These are phyloP conservation scores for Plantago ovata DNA, from an alignment of 257 asterid genomes.

Conservation along the genomic window DNA sequence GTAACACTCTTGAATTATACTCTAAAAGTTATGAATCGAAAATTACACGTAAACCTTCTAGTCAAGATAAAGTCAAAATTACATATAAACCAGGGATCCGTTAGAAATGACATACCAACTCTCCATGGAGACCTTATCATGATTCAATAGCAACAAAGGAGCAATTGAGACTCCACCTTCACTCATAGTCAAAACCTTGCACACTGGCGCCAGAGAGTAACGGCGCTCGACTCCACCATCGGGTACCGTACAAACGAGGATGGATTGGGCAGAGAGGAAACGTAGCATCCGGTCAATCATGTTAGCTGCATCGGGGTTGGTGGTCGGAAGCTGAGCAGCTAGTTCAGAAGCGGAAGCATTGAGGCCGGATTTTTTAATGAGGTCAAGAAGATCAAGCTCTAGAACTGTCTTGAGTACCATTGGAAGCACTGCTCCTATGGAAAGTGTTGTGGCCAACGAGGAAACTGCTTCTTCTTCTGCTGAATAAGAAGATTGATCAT, in stretches of 20 bases:
- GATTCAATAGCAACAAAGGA: slow-evolving; percentile 16
- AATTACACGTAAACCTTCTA: not conserved
- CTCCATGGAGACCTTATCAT: slow-evolving; percentile 28
- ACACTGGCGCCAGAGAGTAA: slow-evolving; percentile 31
- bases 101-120: slow-evolving; percentile 21
- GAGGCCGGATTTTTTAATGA: slow-evolving; percentile 26
- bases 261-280: slow-evolving; percentile 30
- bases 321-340: slow-evolving; percentile 26
- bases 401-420: slow-evolving; percentile 27
- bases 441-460: slow-evolving; percentile 19
- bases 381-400: slow-evolving; percentile 38
- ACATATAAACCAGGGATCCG: no score
- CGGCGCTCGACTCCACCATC: slow-evolving; percentile 19
- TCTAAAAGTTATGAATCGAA: no score
- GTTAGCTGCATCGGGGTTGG: slow-evolving; percentile 20
- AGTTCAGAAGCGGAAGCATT: slow-evolving; percentile 27
- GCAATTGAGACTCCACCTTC: slow-evolving; percentile 33
- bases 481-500: no score
- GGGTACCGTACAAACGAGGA: slow-evolving; percentile 21
- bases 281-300: slow-evolving; percentile 40
- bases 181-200: slow-evolving; percentile 28
- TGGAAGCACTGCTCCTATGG: slow-evolving; percentile 18
- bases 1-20: not conserved
- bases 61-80: no score
- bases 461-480: slow-evolving; percentile 19